A percentile compares a stretch with the other conserved stretches of the same genome.
Evolutionary conservation across 2,329 filamentous ascomycete genomes (phyloP).

Genomic region (Xylaria sp.): DNA sequence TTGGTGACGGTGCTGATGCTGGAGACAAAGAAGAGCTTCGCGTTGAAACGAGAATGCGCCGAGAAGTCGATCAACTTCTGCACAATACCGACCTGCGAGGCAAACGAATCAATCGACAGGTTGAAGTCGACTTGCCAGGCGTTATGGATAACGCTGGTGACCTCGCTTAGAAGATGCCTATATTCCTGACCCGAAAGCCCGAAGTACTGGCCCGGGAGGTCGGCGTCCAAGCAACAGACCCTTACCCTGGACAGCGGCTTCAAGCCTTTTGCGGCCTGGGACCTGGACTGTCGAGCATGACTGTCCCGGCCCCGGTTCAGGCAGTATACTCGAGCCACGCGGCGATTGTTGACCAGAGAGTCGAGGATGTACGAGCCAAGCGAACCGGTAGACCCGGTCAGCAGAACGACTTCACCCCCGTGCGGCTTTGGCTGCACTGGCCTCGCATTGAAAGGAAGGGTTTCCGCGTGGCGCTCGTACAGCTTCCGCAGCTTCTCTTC

Average conservation of each 20-base stretch:
- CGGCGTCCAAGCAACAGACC: constrained; percentile 20
- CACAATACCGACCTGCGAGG: constrained; percentile 11
- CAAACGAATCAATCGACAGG: constrained; percentile 22
- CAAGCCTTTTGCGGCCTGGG: constrained; percentile 15
- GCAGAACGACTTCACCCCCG: constrained; percentile 13
- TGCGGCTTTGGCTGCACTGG: background rate
- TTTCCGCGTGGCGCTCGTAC: constrained; percentile 7
- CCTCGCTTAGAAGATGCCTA: constrained; percentile 10
- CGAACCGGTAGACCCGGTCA: constrained; percentile 30
- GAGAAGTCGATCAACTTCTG: constrained; percentile 22
- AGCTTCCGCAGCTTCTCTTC: constrained; percentile 18
- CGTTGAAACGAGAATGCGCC: constrained; percentile 17
- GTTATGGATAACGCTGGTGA: constrained; percentile 23
- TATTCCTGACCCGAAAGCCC: constrained; percentile 16
- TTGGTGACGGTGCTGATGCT: constrained; percentile 20
- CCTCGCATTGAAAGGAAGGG: constrained; percentile 17
- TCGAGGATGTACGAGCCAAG: constrained; percentile 29
- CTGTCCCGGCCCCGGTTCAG: constrained; percentile 21
- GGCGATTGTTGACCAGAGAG: constrained; percentile 8
- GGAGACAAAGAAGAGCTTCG: constrained; percentile 26
- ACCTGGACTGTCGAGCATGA: constrained; percentile 6
- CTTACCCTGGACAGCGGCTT: constrained; percentile 11
- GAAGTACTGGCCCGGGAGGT: constrained; percentile 20
- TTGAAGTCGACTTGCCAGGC: constrained; percentile 32
- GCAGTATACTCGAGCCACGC: constrained; percentile 22